Evolutionary conservation across 1,139 yeast genomes (phyloP).

Genomic region (Eremothecium sinecaudum): DNA sequence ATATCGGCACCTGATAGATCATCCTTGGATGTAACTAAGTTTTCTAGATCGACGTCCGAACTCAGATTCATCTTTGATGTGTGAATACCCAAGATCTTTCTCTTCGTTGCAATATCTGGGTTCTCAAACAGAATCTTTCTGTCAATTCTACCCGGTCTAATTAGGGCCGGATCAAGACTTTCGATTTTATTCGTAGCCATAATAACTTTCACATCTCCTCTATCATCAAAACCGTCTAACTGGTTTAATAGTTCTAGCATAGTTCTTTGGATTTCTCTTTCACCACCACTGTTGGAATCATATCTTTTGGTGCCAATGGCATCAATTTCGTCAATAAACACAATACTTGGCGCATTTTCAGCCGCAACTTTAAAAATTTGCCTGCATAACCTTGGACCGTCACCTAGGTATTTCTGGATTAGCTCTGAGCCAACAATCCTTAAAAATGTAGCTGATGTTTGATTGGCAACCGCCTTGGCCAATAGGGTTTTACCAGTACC

Average conservation of each 20-base stretch:
- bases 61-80: slow-evolving; percentile 90
- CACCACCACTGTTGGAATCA: slow-evolving; percentile 95
- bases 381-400: slow-evolving; percentile 91
- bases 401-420: slow-evolving; percentile 95
- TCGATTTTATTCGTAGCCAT: slow-evolving; percentile 99
- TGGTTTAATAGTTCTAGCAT: slow-evolving; percentile 96
- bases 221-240: slow-evolving; percentile 95
- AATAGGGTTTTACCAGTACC: slow-evolving; percentile 97
- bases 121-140: slow-evolving; percentile 93
- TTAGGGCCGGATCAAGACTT: slow-evolving; percentile 91
- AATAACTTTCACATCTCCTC: slow-evolving; percentile 96
- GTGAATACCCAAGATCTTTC: slow-evolving; percentile 87
- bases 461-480: slow-evolving; percentile 98
- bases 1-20: slow-evolving; percentile 97
- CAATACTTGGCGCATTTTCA: slow-evolving; percentile 95
- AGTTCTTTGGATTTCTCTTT: slow-evolving; percentile 95
- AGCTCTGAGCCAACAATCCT: slow-evolving; percentile 96
- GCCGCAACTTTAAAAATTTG: slow-evolving; percentile 96
- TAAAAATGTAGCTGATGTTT: slow-evolving; percentile 90
- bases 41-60: slow-evolving; percentile 82
- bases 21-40: slow-evolving; percentile 83
- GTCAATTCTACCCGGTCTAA: slow-evolving; percentile 98
- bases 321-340: slow-evolving; percentile 96
- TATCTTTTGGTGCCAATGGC: slow-evolving; percentile 98
- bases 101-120: slow-evolving; percentile 88